phyloP scores from a whole-genome alignment of 331 rosid genomes.

The Ulmus americana region DNA sequence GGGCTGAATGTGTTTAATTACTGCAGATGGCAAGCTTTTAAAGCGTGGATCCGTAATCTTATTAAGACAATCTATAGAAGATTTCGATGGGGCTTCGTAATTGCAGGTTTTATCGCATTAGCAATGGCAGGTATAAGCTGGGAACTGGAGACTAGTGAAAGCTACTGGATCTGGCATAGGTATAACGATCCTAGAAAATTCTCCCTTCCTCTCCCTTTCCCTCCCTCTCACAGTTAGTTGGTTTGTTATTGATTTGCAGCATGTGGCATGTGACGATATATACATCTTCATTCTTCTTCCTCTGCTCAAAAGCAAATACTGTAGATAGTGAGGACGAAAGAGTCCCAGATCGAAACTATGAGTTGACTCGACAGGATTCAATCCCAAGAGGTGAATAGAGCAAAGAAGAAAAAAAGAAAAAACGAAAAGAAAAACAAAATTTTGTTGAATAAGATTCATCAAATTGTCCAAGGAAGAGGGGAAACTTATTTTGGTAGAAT shows the following conservation, averaged over 20 bases:
- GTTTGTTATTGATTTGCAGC: conserved; percentile 47
- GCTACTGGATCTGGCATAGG: conserved; percentile 98
- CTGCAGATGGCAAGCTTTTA: conserved; percentile 62
- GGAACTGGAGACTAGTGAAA: conserved; percentile 66
- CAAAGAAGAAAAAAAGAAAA: neutral
- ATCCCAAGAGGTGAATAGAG: conserved; percentile 32
- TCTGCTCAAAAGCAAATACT: conserved; percentile 55
- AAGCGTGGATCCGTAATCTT: conserved; percentile 48
- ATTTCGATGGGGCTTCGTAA: conserved; percentile 65
- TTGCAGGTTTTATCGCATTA: conserved; percentile 56
- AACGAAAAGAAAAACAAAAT: neutral
- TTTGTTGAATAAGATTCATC: conserved; percentile 5
- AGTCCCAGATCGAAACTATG: conserved; percentile 39
- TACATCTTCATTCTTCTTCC: conserved; percentile 88
- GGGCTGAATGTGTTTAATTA: neutral
- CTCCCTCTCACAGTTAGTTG: conserved; percentile 20
- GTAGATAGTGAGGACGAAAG: conserved; percentile 36
- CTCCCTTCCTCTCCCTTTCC: conserved; percentile 9
- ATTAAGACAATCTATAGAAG: conserved; percentile 46
- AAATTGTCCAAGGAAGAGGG: neutral
- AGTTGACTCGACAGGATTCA: conserved; percentile 67
- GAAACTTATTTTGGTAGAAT: neutral
- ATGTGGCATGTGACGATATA: conserved; percentile 83
- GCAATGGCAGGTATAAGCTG: conserved; percentile 76
- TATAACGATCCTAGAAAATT: conserved; percentile 23